Evolutionary conservation across 2,329 filamentous ascomycete genomes (phyloP), one percentile per base, ranked within the genome.

Genomic region (Sporothrix sp.): DNA sequence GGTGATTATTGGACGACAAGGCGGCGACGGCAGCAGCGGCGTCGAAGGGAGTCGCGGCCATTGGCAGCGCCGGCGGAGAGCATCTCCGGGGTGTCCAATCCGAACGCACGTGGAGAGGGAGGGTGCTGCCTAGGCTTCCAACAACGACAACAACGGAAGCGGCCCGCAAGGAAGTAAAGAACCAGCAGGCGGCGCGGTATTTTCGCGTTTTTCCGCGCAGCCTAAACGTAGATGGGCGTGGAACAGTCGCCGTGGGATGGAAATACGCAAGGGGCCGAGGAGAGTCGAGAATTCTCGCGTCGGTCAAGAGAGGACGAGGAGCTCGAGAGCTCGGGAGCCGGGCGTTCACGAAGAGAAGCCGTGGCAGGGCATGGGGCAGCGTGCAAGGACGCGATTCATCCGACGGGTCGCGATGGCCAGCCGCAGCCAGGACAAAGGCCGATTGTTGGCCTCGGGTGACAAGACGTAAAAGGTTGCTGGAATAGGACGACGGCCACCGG

Each of bases 11-110:
- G 16, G 48, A 32, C 2, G 45, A 21, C 33, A 53, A 28, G 33
- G 44, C 51, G 14, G 48, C 46, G 23, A 66, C 65, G 58, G 68
- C 62, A 32, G 68, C 64, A 54, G 68, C 63, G 54, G 68, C 62
- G 50, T 75, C 70, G 63, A 73, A 72, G 45, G 71, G 67, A 66
- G 69, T 65, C 59, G 70, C 68, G 62, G 73, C 76, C 75, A 80
- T 79, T 71, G 71, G 63, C 62, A 60, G 58, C 58, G 60, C 58
- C 50, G 51, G 57, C 18, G 23, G 45, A 36, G 53, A 33, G 51
- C 56, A 58, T 58, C 39, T 54, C 53, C 52, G 47, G 32, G 36
- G 21, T 20, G 51, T 37, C 43, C 30, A n/a, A n/a, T n/a, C n/a
- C n/a, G n/a, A n/a, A n/a, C n/a, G n/a, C n/a, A n/a, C n/a, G n/a